A percentile compares a stretch with the other conserved stretches of the same genome.
Evolutionary conservation across 2,329 filamentous ascomycete genomes (phyloP).

Genomic region (Pseudocercospora eumusae): DNA sequence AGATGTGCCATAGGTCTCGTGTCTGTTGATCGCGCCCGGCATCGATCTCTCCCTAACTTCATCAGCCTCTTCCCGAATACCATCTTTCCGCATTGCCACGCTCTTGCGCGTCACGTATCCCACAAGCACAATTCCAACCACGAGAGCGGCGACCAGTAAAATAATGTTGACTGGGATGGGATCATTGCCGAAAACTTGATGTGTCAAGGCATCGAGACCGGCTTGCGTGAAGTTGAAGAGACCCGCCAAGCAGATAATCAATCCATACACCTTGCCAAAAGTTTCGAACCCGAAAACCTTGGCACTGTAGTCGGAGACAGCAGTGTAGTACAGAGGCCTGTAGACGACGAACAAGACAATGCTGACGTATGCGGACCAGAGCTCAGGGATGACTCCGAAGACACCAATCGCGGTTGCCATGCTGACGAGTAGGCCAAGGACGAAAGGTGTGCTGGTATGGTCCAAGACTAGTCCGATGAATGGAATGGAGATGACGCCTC

Average conservation of each 20-base stretch:
- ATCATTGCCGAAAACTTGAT: slow-evolving; percentile 68
- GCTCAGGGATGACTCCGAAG: slow-evolving; percentile 70
- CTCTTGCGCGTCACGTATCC: slow-evolving; percentile 62
- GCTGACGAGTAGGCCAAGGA: slow-evolving; percentile 69
- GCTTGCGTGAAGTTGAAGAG: slow-evolving; percentile 82
- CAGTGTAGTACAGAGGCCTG: slow-evolving; percentile 86
- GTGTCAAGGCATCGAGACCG: slow-evolving; percentile 75
- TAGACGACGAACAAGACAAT: slow-evolving; percentile 80
- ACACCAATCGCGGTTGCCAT: slow-evolving; percentile 74
- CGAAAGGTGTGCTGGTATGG: slow-evolving; percentile 69
- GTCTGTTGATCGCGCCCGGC: slow-evolving; percentile 38
- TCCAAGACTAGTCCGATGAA: slow-evolving; percentile 83
- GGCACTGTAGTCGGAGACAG: slow-evolving; percentile 82
- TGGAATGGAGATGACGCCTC: slow-evolving; percentile 80
- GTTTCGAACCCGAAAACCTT: slow-evolving; percentile 92
- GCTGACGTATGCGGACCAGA: slow-evolving; percentile 74
- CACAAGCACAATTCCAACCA: slow-evolving; percentile 67
- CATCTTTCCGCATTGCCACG: slow-evolving; percentile 45
- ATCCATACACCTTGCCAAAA: slow-evolving; percentile 90
- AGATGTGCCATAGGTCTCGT: slow-evolving; percentile 34
- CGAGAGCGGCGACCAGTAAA: slow-evolving; percentile 61
- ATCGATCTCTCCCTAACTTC: slow-evolving; percentile 44
- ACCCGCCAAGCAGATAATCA: slow-evolving; percentile 83
- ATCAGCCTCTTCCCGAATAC: slow-evolving; percentile 49
- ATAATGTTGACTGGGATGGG: slow-evolving; percentile 76